Conservation (phyloP, 1,284 basidiomycete genomes). For the Boletus holoroseus region DNA sequence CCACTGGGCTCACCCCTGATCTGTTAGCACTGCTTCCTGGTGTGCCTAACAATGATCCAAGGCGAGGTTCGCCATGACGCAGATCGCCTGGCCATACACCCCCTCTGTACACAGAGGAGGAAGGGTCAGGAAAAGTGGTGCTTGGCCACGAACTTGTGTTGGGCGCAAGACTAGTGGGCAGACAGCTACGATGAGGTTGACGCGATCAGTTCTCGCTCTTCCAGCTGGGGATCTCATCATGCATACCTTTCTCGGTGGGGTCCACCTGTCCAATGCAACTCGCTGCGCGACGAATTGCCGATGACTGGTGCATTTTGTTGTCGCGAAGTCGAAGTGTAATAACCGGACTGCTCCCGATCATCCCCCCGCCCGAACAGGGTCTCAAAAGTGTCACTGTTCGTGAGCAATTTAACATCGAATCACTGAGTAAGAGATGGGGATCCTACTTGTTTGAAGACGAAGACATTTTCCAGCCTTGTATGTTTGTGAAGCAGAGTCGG, state of each 20-base stretch:
- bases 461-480: slow-evolving; percentile 9
- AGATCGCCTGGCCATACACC: background rate
- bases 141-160: slow-evolving; percentile 6
- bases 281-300: background rate
- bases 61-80: background rate
- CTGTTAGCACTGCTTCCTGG: background rate
- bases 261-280: background rate
- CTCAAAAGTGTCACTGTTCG: slow-evolving; percentile 1
- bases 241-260: slow-evolving; percentile 14
- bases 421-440: background rate
- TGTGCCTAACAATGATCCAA: background rate
- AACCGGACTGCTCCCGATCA: background rate
- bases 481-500: background rate
- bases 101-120: background rate
- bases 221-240: background rate
- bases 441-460: slow-evolving; percentile 13
- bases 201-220: background rate
- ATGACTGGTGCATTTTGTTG: slow-evolving; percentile 3
- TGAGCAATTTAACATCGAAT: background rate
- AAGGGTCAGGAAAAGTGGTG: background rate
- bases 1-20: background rate
- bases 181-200: slow-evolving; percentile 2
- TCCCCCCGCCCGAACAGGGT: background rate
- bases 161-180: background rate
- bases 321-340: background rate